phyloP scores from a whole-genome alignment of 345 rosid genomes.

The Brassica incana region DNA sequence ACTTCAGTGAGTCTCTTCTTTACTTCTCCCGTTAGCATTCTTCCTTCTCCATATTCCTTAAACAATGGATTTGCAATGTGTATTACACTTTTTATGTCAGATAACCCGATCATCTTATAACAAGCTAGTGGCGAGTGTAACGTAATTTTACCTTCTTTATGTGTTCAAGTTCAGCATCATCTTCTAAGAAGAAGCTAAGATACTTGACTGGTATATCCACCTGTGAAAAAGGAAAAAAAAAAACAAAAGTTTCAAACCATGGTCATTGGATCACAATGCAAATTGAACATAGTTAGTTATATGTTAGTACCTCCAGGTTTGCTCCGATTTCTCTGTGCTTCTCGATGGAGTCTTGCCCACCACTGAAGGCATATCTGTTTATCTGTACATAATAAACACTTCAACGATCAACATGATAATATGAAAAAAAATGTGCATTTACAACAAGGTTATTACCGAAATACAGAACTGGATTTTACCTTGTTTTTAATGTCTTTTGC shows the following conservation, averaged over 20 bases:
- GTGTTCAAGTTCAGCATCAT: constrained; percentile 80
- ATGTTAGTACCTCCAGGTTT: constrained; percentile 72
- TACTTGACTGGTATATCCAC: constrained; percentile 87
- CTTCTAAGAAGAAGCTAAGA: constrained; percentile 76
- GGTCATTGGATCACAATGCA: neutral
- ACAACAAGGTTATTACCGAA: neutral
- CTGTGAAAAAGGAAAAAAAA: constrained; percentile 40
- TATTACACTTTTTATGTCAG: neutral
- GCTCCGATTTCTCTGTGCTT: constrained; percentile 76
- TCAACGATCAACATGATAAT: neutral
- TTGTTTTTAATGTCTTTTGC: constrained; percentile 74
- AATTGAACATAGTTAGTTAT: neutral
- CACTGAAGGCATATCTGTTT: constrained; percentile 78
- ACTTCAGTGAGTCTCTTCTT: constrained; percentile 68
- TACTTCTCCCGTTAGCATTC: constrained; percentile 47
- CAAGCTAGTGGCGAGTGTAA: neutral
- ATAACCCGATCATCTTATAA: neutral
- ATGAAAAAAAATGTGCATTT: neutral
- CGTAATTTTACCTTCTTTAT: constrained; percentile 58
- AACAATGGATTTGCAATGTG: neutral
- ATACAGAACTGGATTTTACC: constrained; percentile 40
- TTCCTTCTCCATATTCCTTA: neutral
- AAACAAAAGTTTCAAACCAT: neutral
- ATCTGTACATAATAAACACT: constrained; percentile 46
- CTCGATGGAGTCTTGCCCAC: constrained; percentile 76